phyloP scores from a whole-genome alignment of 768 basidiomycete species.

The Leccinum obscurum region DNA sequence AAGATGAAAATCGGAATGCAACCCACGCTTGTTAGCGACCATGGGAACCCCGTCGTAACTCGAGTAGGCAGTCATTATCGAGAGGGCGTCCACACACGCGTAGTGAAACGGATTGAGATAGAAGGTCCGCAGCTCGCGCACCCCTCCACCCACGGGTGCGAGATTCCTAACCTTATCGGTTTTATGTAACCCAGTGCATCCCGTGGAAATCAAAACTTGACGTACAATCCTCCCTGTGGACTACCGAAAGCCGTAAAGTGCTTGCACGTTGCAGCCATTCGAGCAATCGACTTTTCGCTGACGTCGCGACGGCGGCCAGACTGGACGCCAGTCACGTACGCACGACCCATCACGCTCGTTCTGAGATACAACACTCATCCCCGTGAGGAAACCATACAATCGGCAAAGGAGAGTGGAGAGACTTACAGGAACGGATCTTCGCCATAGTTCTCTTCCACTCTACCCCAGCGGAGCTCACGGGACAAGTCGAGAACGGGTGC shows the following conservation, averaged over 20 bases:
- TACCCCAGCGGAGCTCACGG: too few species aligned
- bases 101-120: constrained; percentile 64
- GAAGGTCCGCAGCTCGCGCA: constrained; percentile 60
- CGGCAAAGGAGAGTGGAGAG: too few species aligned
- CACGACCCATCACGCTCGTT: constrained; percentile 57
- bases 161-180: constrained; percentile 45
- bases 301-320: constrained; percentile 54
- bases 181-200: not conserved
- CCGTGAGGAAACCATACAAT: too few species aligned
- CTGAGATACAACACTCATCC: too few species aligned
- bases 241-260: constrained; percentile 72
- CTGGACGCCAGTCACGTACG: constrained; percentile 66
- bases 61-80: constrained; percentile 72
- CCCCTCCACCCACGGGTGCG: constrained; percentile 62
- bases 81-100: constrained; percentile 57
- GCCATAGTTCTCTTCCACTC: too few species aligned
- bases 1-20: not conserved
- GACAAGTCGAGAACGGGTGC: too few species aligned
- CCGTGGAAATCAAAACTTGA: not conserved
- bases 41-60: constrained; percentile 66
- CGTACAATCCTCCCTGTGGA: constrained; percentile 68
- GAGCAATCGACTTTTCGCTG: constrained; percentile 54
- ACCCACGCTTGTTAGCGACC: constrained; percentile 53
- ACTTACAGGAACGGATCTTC: too few species aligned
- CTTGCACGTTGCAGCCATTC: constrained; percentile 70